Percentiles rank a stretch among this genome's conserved stretches.
Evolutionary conservation across 2,329 filamentous ascomycete species (phyloP).

Genomic region (Lachnellula cervina): DNA sequence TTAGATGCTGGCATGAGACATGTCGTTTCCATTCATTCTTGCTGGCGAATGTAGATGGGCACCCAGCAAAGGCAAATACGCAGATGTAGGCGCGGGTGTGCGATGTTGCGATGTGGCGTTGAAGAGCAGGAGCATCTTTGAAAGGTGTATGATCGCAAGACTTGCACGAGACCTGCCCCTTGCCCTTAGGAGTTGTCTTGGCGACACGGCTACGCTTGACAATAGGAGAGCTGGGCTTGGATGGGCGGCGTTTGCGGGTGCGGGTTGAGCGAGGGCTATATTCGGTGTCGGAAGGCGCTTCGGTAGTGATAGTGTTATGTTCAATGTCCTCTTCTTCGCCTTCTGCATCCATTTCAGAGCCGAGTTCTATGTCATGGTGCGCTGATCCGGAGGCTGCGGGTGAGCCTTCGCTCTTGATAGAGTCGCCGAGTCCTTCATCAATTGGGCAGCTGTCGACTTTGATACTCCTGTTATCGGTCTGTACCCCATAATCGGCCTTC

Average conservation of each 20-base stretch:
- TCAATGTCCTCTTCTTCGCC: slow-evolving; percentile 10
- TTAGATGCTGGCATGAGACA: slow-evolving; percentile 72
- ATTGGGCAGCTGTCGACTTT: slow-evolving; percentile 6
- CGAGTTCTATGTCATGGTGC: neutral
- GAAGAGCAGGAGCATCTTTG: slow-evolving; percentile 41
- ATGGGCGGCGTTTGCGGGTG: slow-evolving; percentile 14
- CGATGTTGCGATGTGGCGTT: slow-evolving; percentile 40
- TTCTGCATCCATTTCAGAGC: slow-evolving; percentile 15
- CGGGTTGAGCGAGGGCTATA: slow-evolving; percentile 20
- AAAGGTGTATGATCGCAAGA: slow-evolving; percentile 34
- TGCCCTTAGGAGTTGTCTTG: neutral
- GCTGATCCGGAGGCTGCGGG: slow-evolving; percentile 5
- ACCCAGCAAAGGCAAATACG: slow-evolving; percentile 74
- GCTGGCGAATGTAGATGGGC: slow-evolving; percentile 63
- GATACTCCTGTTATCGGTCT: slow-evolving; percentile 1
- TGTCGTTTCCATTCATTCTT: slow-evolving; percentile 98
- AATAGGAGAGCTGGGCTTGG: slow-evolving; percentile 3
- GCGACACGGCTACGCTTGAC: slow-evolving; percentile 13
- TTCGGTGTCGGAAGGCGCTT: slow-evolving; percentile 20
- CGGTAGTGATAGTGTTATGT: slow-evolving; percentile 1
- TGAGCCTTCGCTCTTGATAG: slow-evolving; percentile 21
- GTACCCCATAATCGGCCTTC: slow-evolving; percentile 12
- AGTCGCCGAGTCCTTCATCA: slow-evolving; percentile 25
- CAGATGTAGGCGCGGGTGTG: slow-evolving; percentile 67
- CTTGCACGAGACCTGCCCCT: slow-evolving; percentile 11